A percentile compares a stretch with the other conserved stretches of the same genome.
Conservation (phyloP, 140 eudicot species). For the Bidens hawaiensis region DNA sequence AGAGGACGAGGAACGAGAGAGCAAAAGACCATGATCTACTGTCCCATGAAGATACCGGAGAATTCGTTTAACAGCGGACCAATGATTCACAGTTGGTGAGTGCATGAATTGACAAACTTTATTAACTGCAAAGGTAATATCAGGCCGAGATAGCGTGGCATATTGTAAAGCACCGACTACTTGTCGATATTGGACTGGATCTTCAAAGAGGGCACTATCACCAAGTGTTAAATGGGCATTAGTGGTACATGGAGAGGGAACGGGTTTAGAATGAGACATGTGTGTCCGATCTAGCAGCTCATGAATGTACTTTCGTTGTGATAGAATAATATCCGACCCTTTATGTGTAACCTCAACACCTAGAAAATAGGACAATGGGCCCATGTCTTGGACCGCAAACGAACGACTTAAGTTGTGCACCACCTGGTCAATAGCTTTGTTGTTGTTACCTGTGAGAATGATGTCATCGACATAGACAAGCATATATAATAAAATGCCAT, state of each 20-base stretch:
- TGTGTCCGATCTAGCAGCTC: neutral
- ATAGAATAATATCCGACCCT: neutral
- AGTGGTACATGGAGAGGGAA: neutral
- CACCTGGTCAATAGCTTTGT: too few relatives aligned
- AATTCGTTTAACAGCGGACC: neutral
- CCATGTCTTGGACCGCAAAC: neutral
- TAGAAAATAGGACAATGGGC: neutral
- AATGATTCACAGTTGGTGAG: neutral
- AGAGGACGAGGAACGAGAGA: neutral
- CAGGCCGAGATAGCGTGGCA: neutral
- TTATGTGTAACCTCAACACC: neutral
- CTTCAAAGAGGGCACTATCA: neutral
- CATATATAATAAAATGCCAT: too few relatives aligned
- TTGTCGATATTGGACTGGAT: neutral
- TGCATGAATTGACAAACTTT: neutral
- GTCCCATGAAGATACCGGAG: neutral
- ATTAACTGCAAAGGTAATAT: neutral
- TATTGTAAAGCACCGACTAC: neutral
- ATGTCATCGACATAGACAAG: too few relatives aligned
- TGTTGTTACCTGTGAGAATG: too few relatives aligned
- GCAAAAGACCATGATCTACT: too few relatives aligned
- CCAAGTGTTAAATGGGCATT: neutral
- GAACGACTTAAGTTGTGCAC: too few relatives aligned
- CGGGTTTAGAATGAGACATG: neutral
- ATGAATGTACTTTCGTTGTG: neutral